phyloP scores from a whole-genome alignment of 176 grass and related monocot genomes.

The Pontederia paniculata region DNA sequence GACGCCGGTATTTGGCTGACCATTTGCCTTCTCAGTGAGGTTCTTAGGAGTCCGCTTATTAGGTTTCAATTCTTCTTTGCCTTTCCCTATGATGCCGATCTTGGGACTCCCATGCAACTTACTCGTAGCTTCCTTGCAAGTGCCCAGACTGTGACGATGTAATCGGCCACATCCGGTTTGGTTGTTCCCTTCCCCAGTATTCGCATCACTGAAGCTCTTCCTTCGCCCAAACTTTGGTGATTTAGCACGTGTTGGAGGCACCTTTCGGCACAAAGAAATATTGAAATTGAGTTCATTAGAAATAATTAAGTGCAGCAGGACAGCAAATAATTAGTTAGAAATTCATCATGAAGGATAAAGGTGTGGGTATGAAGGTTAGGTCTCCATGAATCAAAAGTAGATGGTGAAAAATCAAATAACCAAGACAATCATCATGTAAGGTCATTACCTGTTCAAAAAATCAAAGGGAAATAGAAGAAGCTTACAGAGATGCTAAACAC shows the following conservation, averaged over 20 bases:
- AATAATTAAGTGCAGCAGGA: background rate
- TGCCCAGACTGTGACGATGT: constrained; percentile 41
- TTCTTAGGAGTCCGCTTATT: constrained; percentile 33
- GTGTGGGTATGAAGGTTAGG: no score
- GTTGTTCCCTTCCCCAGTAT: constrained; percentile 42
- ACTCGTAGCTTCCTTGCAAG: constrained; percentile 25
- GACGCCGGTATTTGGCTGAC: background rate
- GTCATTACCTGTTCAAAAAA: no score
- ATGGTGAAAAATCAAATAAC: no score
- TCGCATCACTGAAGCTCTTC: constrained; percentile 53
- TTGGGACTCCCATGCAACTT: constrained; percentile 19
- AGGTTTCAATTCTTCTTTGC: background rate
- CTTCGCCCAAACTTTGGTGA: constrained; percentile 90
- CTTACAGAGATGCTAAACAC: no score
- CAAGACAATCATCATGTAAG: no score
- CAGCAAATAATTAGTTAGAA: background rate
- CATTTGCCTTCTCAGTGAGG: constrained; percentile 34
- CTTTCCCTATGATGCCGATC: constrained; percentile 5
- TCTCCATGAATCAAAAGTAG: no score
- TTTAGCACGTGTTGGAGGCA: constrained; percentile 87
- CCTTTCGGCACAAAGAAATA: constrained; percentile 23
- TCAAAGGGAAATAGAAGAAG: no score
- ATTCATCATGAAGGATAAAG: background rate
- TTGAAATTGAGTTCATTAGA: background rate
- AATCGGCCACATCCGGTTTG: constrained; percentile 29